Base-by-base conservation (phyloP, 257 asterid genomes). In the Coffea eugenioides region DNA sequence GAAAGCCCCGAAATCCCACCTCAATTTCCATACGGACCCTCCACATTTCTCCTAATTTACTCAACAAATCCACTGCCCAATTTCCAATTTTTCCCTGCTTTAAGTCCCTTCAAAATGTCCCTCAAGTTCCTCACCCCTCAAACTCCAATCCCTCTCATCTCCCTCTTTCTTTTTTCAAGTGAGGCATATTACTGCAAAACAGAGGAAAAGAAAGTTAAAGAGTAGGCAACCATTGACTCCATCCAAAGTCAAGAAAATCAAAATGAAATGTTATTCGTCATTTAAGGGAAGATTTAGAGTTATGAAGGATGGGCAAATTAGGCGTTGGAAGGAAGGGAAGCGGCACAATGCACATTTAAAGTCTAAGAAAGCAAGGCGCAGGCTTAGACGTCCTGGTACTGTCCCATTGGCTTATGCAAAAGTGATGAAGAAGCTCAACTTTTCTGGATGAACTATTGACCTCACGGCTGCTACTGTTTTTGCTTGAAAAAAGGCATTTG, bases 391-490 rank as follows among this genome's bases (percentile, higher is more conserved):
- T 83, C 98, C 98, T 70, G 97, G 89, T 80, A 67, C 89, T 48
- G 98, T 94, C 81, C 97, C 92, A 70, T 43, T 76, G 85, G 98
- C 98, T 83, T 94, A 92, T 82, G 98, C 98, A 64, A 91, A 91
- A 87, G 95, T 91, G 78, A 87, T 92, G 97, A 94, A 92, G 96
- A 92, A 92, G 88, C 98, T 94, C 83, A 86, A 80, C 84, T 94
- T 94, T 73, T 76, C 89, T 80, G 88, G 80, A 85, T 93, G 88
- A 90, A 81, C 67, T 43, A 4, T 54, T 69, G 13, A 14, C 76
- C 62, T 61, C 43, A 11, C 16, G 48, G 59, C 74, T 27, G 39
- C 27, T 21, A 59, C 51, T 12, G 59, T 31, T 34, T 76, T 80
- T 80, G 15, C 77, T 59, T 36, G 72, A 57, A 56, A 39, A 65